These are phyloP conservation scores for Candida loeiensis DNA, from an alignment of 805 yeast species.

Conservation along the genomic window DNA sequence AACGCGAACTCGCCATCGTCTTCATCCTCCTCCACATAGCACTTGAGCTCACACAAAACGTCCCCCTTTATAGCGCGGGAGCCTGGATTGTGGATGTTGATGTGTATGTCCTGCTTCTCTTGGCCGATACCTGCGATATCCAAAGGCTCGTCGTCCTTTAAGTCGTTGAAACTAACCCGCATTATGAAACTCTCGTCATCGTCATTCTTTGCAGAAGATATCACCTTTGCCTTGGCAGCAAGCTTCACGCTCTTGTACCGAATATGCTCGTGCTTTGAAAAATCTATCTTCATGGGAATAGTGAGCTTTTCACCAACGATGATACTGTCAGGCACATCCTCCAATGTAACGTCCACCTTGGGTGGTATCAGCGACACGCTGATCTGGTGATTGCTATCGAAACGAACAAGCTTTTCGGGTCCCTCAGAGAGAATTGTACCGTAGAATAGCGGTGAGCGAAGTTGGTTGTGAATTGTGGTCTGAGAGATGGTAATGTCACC, in stretches of 20 bases:
- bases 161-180: slow-evolving; percentile 30
- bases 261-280: slow-evolving; percentile 13
- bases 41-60: slow-evolving; percentile 21
- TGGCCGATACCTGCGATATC: slow-evolving; percentile 10
- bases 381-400: slow-evolving; percentile 5
- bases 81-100: slow-evolving; percentile 22
- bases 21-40: slow-evolving; percentile 20
- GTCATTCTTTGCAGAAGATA: slow-evolving; percentile 9
- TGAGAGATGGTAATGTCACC: neutral
- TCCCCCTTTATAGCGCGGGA: slow-evolving; percentile 11
- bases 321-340: slow-evolving; percentile 11
- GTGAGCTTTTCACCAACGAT: slow-evolving; percentile 31
- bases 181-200: slow-evolving; percentile 16
- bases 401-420: slow-evolving; percentile 1
- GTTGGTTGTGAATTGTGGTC: neutral
- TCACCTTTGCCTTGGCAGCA: slow-evolving; percentile 19
- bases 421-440: slow-evolving; percentile 6
- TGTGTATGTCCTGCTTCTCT: slow-evolving; percentile 16
- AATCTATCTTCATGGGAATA: slow-evolving; percentile 19
- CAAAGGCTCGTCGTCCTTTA: slow-evolving; percentile 41
- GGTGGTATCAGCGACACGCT: slow-evolving; percentile 12
- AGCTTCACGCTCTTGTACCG: slow-evolving; percentile 20
- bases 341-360: slow-evolving; percentile 9
- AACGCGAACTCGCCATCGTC: slow-evolving; percentile 17
- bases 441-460: neutral